These are phyloP conservation scores for Tylopilus plumbeoviolaceoides DNA, from an alignment of 768 basidiomycete species.

Conservation along the genomic window DNA sequence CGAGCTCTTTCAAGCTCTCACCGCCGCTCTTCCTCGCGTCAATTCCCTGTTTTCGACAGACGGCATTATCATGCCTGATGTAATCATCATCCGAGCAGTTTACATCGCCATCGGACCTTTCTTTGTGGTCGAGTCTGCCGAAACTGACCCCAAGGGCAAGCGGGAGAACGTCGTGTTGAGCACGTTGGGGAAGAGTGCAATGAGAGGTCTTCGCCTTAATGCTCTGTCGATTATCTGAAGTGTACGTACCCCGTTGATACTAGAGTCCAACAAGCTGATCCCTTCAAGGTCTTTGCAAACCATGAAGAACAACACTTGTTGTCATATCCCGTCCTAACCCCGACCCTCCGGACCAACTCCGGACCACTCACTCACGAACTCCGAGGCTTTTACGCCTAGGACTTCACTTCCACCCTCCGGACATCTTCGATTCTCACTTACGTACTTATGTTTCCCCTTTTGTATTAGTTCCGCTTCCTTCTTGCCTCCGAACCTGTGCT, in stretches of 20 bases:
- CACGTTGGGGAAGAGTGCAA: constrained; percentile 72
- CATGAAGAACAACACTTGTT: constrained; percentile 79
- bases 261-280: constrained; percentile 1
- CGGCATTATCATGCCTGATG: constrained; percentile 71
- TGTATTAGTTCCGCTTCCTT: too few relatives aligned
- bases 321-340: too few relatives aligned
- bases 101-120: constrained; percentile 94
- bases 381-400: too few relatives aligned
- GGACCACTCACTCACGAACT: too few relatives aligned
- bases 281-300: constrained; percentile 77
- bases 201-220: constrained; percentile 78
- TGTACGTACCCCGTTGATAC: constrained; percentile 44
- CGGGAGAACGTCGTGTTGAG: constrained; percentile 53
- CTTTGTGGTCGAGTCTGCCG: constrained; percentile 74
- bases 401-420: too few relatives aligned
- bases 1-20: constrained; percentile 71
- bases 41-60: constrained; percentile 71
- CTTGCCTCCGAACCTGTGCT: too few relatives aligned
- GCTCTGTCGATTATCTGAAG: constrained; percentile 80
- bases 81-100: constrained; percentile 87
- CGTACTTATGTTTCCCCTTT: too few relatives aligned
- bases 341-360: too few relatives aligned
- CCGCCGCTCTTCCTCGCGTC: constrained; percentile 69
- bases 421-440: too few relatives aligned
- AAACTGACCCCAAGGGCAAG: constrained; percentile 52